A percentile compares a stretch with the other conserved stretches of the same genome.
Evolutionary conservation across 2,329 filamentous ascomycete species (phyloP).

Genomic region (Fusarium sp.): DNA sequence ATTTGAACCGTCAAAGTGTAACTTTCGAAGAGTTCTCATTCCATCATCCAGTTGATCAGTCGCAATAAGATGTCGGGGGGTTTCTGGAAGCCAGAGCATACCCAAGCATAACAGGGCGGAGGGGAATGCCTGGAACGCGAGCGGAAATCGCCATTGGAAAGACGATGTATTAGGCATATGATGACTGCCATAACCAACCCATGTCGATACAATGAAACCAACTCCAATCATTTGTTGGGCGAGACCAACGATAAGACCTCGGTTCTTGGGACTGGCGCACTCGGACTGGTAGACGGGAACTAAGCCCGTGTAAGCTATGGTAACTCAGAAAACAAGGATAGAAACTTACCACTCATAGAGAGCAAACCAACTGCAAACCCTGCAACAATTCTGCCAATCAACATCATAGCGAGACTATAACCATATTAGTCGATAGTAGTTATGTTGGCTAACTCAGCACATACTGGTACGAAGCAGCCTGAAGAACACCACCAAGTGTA

Average conservation of each 20-base stretch:
- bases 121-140: constrained; percentile 41
- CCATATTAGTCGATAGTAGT: constrained; percentile 57
- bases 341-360: constrained; percentile 54
- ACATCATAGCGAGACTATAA: constrained; percentile 43
- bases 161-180: constrained; percentile 41
- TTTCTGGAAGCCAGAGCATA: constrained; percentile 44
- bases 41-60: constrained; percentile 56
- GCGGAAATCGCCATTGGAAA: constrained; percentile 50
- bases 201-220: constrained; percentile 64
- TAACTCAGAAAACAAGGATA: constrained; percentile 46
- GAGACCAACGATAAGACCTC: constrained; percentile 61
- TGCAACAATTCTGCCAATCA: constrained; percentile 41
- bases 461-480: constrained; percentile 57
- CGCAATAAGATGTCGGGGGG: constrained; percentile 45
- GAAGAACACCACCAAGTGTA: constrained; percentile 63
- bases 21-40: constrained; percentile 53
- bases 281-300: constrained; percentile 44
- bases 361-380: constrained; percentile 42
- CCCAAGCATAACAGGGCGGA: constrained; percentile 34
- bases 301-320: constrained; percentile 53
- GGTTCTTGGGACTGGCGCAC: constrained; percentile 37
- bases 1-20: constrained; percentile 65
- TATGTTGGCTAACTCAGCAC: constrained; percentile 39
- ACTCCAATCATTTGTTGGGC: constrained; percentile 65
- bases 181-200: constrained; percentile 48